Evolutionary conservation across 495 filamentous ascomycete species (phyloP), one percentile per base, ranked within the genome.

Genomic region (Lophiostoma macrostomum): DNA sequence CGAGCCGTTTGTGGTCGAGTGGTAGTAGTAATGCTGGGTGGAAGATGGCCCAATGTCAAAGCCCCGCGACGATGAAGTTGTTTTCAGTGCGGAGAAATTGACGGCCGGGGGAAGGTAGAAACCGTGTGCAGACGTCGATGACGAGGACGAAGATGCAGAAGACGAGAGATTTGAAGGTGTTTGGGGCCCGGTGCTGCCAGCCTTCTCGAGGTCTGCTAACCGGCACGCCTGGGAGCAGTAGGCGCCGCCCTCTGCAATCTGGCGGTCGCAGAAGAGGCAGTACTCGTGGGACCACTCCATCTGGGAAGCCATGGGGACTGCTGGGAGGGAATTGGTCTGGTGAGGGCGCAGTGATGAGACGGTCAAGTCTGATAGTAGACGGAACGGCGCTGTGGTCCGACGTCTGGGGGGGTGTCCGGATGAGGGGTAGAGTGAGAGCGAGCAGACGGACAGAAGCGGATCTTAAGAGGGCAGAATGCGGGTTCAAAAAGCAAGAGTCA

Each of bases 181-280:
- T 11, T 35, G 13, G 10, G 54, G 41, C 47, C 47, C 55, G 11
- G 30, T 53, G 37, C 13, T 47, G 35, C 53, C 62, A 37, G 80
- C 79, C 67, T 81, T 81, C 69, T 95, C 89, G 57, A 91, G 79
- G 67, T 96, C 93, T 44, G 88, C 86, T 36, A 96, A 76, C 34
- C 89, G 81, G 75, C 91, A 97, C 20, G 86, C 81, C 74, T 97
- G 90, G 22, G 90, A 95, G 81, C 91, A 97, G 73, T 96, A 97
- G 22, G 81, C 75, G 61, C 79, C 81, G 54, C 79, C 79, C 54
- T 85, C 86, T 18, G 74, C 62, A 49, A 85, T 93, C 71, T 95
- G 88, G 69, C 83, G 82, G 71, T 96, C 91, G 76, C 91, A 97
- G 76, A 84, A 83, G 53, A 97, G 83, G 74, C 91, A 97, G 80